Base-by-base conservation (phyloP, 2,329 filamentous ascomycete genomes). In the Sarocladium oryzae region DNA sequence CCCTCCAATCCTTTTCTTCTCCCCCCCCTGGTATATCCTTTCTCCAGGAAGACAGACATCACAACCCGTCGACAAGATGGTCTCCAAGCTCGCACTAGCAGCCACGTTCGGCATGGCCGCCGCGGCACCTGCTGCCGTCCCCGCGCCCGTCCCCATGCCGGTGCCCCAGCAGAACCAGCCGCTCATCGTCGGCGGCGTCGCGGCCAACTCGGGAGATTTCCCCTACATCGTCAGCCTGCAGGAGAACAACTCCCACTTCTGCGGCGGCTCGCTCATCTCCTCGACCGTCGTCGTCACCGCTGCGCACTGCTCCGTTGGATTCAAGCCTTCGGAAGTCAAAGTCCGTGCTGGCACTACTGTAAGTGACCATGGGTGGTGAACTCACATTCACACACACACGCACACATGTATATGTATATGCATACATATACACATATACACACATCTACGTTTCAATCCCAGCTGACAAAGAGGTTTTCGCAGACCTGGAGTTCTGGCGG, bases 251-350 rank as follows among this genome's bases (percentile, higher is more conserved):
- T 50, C 53, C 15, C 56, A 62, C 38, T 61, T 60, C 56, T 66
- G 63, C 32, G 63, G 63, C 16, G 63, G 63, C 18, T 50, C 56
- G 13, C 54, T 66, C 18, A 21, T 66, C 38, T 62, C 64, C 53
- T 58, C 62, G 55, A 57, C 60, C 53, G 66, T 63, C 16, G 63
- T 66, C 51, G 3, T 66, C 49, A 66, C 63, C 5, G 63, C 63
- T 10, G 63, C 56, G n/a, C 63, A 66, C 55, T 66, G 62, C 56
- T 57, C 60, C n/a, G 45, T 30, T 2, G 59, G 52, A 26, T 35
- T 53, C 37, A 38, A 40, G 20, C 50, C 58, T 16, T 52, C 55
- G 8, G 10, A 18, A 23, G 56, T 63, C 50, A 48, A 35, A 7
- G 55, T 66, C 54, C 63, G 63, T 41, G 63, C 61, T 21, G 63